Conservation (phyloP, 2,329 filamentous ascomycete species). For the Pseudogymnoascus sp. region DNA sequence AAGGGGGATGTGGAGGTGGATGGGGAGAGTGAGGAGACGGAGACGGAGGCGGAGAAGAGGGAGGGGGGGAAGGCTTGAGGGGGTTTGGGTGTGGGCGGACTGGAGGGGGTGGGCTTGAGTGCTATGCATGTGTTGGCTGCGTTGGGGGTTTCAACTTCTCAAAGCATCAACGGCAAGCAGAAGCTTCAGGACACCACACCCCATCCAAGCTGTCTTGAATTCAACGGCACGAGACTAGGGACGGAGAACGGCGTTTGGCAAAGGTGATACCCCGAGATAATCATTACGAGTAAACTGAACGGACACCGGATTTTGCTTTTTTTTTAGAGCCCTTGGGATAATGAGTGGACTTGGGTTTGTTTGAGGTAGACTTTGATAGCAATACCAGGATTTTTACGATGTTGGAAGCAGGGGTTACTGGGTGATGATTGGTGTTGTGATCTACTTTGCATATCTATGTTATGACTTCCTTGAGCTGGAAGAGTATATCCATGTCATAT, state of each 20-base stretch:
- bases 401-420: background rate
- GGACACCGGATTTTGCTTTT: constrained; percentile 4
- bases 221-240: background rate
- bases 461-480: background rate
- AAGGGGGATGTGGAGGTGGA: constrained; percentile 15
- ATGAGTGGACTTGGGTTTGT: background rate
- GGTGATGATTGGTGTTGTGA: background rate
- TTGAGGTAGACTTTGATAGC: background rate
- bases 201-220: background rate
- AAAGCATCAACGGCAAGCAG: background rate
- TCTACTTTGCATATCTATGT: background rate
- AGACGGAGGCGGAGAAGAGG: background rate
- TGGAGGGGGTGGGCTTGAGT: background rate
- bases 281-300: constrained; percentile 5
- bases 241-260: constrained; percentile 3
- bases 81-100: background rate
- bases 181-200: background rate
- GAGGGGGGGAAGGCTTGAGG: background rate
- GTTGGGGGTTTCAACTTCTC: background rate
- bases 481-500: background rate
- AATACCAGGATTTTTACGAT: background rate
- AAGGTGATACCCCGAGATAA: constrained; percentile 8
- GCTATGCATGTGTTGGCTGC: background rate
- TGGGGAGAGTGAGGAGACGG: constrained; percentile 6
- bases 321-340: constrained; percentile 2